These are phyloP conservation scores for Allium fistulosum DNA, from an alignment of 106 monocot genomes.

Conservation along the genomic window DNA sequence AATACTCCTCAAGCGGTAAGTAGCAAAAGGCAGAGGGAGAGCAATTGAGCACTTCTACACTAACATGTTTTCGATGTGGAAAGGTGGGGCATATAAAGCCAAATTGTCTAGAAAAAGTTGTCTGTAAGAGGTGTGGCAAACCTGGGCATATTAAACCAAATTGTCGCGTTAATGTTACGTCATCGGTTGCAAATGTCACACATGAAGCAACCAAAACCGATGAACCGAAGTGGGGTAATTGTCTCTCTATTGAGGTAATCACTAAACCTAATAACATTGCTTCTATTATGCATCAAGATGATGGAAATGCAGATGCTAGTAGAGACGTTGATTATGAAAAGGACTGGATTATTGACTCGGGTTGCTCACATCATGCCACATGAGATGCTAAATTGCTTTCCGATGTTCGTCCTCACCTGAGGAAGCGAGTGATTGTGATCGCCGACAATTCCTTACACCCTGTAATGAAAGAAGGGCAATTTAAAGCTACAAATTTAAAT, in stretches of 20 bases:
- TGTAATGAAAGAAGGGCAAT: constrained; percentile 1
- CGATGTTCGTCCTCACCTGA: background rate
- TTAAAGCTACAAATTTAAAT: background rate
- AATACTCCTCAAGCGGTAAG: background rate
- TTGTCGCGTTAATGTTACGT: background rate
- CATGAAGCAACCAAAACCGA: background rate
- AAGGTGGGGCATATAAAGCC: too few relatives aligned
- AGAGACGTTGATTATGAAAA: constrained; percentile 1
- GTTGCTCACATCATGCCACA: constrained; percentile 9
- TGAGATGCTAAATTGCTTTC: constrained; percentile 8
- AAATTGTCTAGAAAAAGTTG: background rate
- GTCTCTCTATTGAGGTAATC: background rate
- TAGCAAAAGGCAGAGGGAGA: background rate
- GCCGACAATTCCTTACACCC: constrained; percentile 2
- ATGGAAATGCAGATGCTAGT: background rate
- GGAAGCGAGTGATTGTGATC: constrained; percentile 1
- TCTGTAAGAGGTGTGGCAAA: constrained; percentile 2
- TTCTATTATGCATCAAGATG: background rate
- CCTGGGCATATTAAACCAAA: constrained; percentile 5
- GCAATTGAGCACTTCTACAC: background rate
- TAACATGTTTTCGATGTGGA: background rate
- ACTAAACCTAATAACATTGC: background rate
- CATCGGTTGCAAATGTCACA: background rate
- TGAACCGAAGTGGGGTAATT: constrained; percentile 7
- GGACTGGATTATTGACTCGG: constrained; percentile 11